These are phyloP conservation scores for Globisporangium lucens DNA, from an alignment of 352 stramenopile genomes.

Conservation along the genomic window DNA sequence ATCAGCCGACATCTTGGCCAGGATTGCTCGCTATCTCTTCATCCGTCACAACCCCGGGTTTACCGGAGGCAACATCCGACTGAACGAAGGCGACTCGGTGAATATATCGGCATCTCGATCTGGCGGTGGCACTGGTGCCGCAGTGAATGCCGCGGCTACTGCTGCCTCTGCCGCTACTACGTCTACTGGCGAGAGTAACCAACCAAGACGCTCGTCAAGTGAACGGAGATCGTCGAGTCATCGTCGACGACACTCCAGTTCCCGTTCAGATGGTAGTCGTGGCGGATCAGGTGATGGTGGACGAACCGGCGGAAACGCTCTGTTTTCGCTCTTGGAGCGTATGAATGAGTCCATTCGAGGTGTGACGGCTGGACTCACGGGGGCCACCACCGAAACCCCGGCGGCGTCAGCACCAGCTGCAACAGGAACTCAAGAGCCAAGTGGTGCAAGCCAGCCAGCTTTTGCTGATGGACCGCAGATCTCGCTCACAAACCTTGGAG, in stretches of 20 bases:
- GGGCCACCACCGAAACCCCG: neutral
- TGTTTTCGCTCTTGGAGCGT: constrained; percentile 22
- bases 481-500: constrained; percentile 29
- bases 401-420: neutral
- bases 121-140: neutral
- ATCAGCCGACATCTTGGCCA: constrained; percentile 40
- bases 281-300: neutral
- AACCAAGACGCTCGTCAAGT: neutral
- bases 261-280: constrained; percentile 5
- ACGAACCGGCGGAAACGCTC: constrained; percentile 10
- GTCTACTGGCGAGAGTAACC: neutral
- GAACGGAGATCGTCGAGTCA: constrained; percentile 17
- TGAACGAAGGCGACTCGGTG: constrained; percentile 10
- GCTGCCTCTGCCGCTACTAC: neutral
- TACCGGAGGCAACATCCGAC: constrained; percentile 2
- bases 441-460: neutral
- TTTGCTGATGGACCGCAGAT: constrained; percentile 10
- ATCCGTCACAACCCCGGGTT: constrained; percentile 31
- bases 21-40: constrained; percentile 48
- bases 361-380: constrained; percentile 2
- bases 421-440: neutral
- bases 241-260: constrained; percentile 8
- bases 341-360: constrained; percentile 26
- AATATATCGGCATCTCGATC: neutral
- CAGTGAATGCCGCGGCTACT: neutral